These are phyloP conservation scores for Sporobolomyces roseus DNA, from an alignment of 768 basidiomycete species.

Conservation along the genomic window DNA sequence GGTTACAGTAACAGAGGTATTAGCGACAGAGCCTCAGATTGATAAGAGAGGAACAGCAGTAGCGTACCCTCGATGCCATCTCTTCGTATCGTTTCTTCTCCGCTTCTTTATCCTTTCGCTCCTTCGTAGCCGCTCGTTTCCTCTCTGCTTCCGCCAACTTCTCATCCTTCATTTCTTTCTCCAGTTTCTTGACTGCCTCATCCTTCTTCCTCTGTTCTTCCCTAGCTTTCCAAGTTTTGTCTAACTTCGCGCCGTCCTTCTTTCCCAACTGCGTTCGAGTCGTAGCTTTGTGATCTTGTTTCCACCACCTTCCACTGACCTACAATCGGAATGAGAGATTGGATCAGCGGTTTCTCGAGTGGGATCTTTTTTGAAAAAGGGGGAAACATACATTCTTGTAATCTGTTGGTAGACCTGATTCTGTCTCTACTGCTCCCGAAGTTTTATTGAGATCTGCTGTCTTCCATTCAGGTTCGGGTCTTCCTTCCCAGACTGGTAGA, in stretches of 20 bases:
- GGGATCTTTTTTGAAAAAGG: too few species aligned
- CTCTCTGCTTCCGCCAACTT: conserved; percentile 35
- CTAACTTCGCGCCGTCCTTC: conserved; percentile 9
- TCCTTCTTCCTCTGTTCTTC: conserved; percentile 34
- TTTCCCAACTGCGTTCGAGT: conserved; percentile 27
- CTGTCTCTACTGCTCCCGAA: conserved; percentile 10
- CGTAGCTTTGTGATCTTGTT: conserved; percentile 31
- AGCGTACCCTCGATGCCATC: conserved; percentile 39
- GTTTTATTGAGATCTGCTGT: conserved; percentile 9
- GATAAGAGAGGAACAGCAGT: too few species aligned
- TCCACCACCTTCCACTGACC: conserved; percentile 38
- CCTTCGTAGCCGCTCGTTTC: conserved; percentile 32
- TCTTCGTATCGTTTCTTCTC: conserved; percentile 43
- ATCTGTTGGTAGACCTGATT: conserved; percentile 1
- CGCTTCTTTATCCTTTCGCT: conserved; percentile 36
- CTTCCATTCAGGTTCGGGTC: conserved; percentile 17
- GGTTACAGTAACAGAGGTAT: neutral
- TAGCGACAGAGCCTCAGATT: too few species aligned
- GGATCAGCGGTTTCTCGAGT: too few species aligned
- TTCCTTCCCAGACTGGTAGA: conserved; percentile 27
- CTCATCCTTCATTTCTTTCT: conserved; percentile 44
- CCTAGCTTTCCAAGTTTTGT: conserved; percentile 36
- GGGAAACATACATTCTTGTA: conserved; percentile 22
- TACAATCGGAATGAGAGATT: too few species aligned
- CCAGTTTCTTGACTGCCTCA: conserved; percentile 41